Percentiles rank a stretch among this genome's conserved stretches.
These are phyloP conservation scores for Carex littledalei DNA, from an alignment of 176 grass and related monocot species.

Conservation along the genomic window DNA sequence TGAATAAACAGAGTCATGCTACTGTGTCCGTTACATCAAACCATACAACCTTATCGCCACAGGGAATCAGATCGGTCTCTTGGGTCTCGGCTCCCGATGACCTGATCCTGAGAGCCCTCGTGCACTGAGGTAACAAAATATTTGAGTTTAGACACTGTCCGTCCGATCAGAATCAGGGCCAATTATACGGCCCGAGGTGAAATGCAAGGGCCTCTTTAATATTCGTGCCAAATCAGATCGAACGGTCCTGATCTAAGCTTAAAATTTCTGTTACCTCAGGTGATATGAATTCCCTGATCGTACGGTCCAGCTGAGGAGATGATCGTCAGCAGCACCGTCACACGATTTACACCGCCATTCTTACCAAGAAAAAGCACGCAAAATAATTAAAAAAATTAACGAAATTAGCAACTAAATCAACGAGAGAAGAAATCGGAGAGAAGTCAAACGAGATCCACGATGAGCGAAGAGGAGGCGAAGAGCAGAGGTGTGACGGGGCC, in stretches of 20 bases:
- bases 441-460: slow-evolving; percentile 7
- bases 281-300: too few relatives aligned
- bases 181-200: too few relatives aligned
- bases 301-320: not conserved
- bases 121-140: too few relatives aligned
- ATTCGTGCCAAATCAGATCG: too few relatives aligned
- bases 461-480: slow-evolving; percentile 15
- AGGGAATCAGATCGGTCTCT: not conserved
- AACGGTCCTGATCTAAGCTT: too few relatives aligned
- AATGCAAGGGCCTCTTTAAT: too few relatives aligned
- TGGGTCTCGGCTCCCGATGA: not conserved
- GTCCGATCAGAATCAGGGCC: too few relatives aligned
- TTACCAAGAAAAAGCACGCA: not conserved
- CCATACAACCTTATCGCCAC: not conserved
- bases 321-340: not conserved
- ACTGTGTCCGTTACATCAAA: not conserved
- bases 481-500: slow-evolving; percentile 7
- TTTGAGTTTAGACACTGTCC: too few relatives aligned
- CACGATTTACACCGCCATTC: not conserved
- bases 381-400: not conserved
- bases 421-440: slow-evolving; percentile 3
- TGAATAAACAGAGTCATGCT: not conserved
- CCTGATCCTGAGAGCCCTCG: too few relatives aligned
- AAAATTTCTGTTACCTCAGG: too few relatives aligned
- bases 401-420: not conserved